These are phyloP conservation scores for Colletotrichum kahawae DNA, from an alignment of 2,329 filamentous ascomycete genomes.

Conservation along the genomic window DNA sequence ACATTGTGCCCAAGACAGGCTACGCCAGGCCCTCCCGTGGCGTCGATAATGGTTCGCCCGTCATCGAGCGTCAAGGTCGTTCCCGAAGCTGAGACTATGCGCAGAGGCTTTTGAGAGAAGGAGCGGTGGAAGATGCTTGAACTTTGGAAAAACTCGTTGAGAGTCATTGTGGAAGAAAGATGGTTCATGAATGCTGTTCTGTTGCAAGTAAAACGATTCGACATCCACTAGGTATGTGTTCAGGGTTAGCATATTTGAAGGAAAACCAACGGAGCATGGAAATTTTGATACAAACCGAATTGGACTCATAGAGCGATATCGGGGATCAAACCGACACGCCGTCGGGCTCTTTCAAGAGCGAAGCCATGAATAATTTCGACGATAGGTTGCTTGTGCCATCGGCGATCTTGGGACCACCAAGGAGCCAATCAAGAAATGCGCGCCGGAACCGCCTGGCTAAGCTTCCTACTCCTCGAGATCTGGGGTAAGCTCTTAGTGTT, in stretches of 20 bases:
- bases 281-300: accelerated
- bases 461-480: neutral
- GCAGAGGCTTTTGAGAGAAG: neutral
- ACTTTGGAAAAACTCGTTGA: neutral
- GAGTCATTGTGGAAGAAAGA: neutral
- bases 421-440: neutral
- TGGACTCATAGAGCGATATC: neutral
- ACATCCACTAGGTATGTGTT: neutral
- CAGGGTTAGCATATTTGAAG: neutral
- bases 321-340: neutral
- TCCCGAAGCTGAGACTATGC: neutral
- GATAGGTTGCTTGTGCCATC: neutral
- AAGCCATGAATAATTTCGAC: neutral
- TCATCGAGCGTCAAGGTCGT: neutral
- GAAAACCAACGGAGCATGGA: accelerated
- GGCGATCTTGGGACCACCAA: neutral
- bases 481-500: neutral
- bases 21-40: neutral
- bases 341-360: neutral
- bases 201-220: neutral
- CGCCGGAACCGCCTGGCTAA: neutral
- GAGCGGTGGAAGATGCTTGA: neutral
- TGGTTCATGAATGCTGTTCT: neutral
- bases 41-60: neutral
- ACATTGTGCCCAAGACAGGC: neutral